Base-by-base conservation (phyloP, 306 rosid species). In the Argentina anserina region DNA sequence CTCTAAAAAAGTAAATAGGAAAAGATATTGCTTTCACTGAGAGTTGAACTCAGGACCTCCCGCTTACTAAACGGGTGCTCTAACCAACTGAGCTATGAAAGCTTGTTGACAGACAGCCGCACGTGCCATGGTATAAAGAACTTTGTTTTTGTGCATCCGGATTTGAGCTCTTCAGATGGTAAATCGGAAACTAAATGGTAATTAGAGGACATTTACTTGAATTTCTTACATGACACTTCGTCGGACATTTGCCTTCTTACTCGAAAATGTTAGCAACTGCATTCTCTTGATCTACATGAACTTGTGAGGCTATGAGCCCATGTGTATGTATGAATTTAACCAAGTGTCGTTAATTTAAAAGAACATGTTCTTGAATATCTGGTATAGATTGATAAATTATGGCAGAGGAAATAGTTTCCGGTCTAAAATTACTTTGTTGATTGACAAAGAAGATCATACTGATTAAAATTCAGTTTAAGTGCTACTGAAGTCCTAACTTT, bases 31-130 rank as follows among this genome's bases (percentile, higher is more conserved):
- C 82, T 81, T 81, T 81, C 80, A 74, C 75, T 74, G 82, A 81
- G 82, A 78, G 82, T 81, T 25, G 85, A 81, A 81, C 82, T 81
- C 80, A 73, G 78, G 79, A 78, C 85, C 85, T 78, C 82, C 82
- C 85, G 85, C 82, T 81, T 74, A 81, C 85, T 78, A 81, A 81
- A 78, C 82, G 77, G 77, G 80, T 78, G 85, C 82, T 81, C 82
- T 81, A 78, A 81, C 85, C 82, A 78, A 78, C 85, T 81, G 80
- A 81, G 82, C 80, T 81, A 78, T 77, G 82, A 78, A 78, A 81
- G 82, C 74, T n/a, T 0, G 0, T 9, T 2, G 10, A 0, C 10
- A 11, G 1, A 0, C 11, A 1, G 0, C 5, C 26, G n/a, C n/a
- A n/a, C n/a, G n/a, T n/a, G n/a, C n/a, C n/a, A n/a, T n/a, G n/a